Evolutionary conservation across 768 basidiomycete species (phyloP), one percentile per base, ranked within the genome.

Genomic region (Auriscalpium vulgare): DNA sequence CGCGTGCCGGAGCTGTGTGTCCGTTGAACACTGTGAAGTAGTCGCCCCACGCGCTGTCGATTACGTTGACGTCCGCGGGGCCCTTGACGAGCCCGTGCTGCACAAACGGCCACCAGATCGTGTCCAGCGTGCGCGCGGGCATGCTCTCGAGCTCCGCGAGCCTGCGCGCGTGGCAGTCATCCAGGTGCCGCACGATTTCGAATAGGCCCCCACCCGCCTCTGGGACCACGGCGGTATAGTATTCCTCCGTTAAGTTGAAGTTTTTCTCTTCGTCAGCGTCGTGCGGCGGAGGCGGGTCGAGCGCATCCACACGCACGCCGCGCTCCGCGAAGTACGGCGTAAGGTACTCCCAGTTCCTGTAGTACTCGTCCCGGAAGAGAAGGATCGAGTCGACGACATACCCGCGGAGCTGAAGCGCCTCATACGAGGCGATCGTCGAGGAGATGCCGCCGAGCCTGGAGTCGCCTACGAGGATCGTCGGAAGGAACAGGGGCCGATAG

Each of bases 101-200:
- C 1, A 93, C 91, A 66, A 98, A 98, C 0, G 95, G 95, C 92
- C 94, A 98, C 95, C 95, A 98, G 47, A 97, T 76, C 2, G 77
- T 77, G 53, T 92, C 78, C 46, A 89, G 73, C 1, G 93, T 85
- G 38, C 94, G 80, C 10, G 74, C 73, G 3, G 91, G 82, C 84
- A 95, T 91, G 0, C 85, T 79, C 50, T 84, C 79, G 8, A 98
- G 79, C 45, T 88, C 82, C 10, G 76, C 66, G n/a, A 97, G 68
- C 7, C 95, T 78, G n/a, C 68, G 63, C 0, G 66, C 58, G 68
- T 97, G 95, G 37, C 78, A 73, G 9, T 66, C 57, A 61, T 91
- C 84, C 23, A 97, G 71, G 62, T 83, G 76, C 4, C 74, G 68
- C 3, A 91, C 68, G 4, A 84, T 70, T 1, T 71, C 68, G 37